Base-by-base conservation (phyloP, 768 basidiomycete genomes). In the Trametes sanguinea region DNA sequence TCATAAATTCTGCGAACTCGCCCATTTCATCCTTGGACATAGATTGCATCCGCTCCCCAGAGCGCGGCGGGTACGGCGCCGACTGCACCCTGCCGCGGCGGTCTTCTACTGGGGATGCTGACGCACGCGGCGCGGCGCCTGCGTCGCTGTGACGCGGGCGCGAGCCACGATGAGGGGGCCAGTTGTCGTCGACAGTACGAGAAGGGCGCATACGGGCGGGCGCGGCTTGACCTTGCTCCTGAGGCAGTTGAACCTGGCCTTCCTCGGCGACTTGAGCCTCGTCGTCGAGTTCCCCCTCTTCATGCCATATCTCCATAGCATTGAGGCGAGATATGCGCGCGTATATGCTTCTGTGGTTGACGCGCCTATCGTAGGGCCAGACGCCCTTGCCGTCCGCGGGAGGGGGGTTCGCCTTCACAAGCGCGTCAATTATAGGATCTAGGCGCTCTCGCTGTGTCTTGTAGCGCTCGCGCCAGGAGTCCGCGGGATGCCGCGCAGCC, bases 401-500 rank as follows among this genome's bases (percentile, higher is more conserved):
- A 3, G 67, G 67, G 7, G 67, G 67, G 33, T 64, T 39, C 22
- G 61, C 35, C 27, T 40, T 39, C 8, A 62, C 67, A 3, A 63
- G 8, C 8, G 9, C 27, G 0, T 30, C 64, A 42, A 68, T 68
- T 10, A 60, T 44, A 13, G 55, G 60, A 68, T 92, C 89, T 52
- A 92, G 78, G 10, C 86, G 81, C 6, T 72, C 67, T 0, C 86
- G 74, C 58, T 89, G 85, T 71, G 90, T 90, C 76, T 90, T 91
- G 76, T 92, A 92, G 29, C 90, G 80, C 68, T 92, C 89, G 35
- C 89, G 82, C 90, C 90, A 92, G 9, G 90, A 92, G 63, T 89
- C 86, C 87, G 88, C 90, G 1, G 90, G 88, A 69, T 92, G 90
- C 27, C 89, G 86, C 39, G 74, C 77, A 10, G 90, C 90, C 90